Percentiles rank a stretch among this genome's conserved stretches.
phyloP scores from a whole-genome alignment of 176 grass and related monocot species.

The Lolium rigidum region DNA sequence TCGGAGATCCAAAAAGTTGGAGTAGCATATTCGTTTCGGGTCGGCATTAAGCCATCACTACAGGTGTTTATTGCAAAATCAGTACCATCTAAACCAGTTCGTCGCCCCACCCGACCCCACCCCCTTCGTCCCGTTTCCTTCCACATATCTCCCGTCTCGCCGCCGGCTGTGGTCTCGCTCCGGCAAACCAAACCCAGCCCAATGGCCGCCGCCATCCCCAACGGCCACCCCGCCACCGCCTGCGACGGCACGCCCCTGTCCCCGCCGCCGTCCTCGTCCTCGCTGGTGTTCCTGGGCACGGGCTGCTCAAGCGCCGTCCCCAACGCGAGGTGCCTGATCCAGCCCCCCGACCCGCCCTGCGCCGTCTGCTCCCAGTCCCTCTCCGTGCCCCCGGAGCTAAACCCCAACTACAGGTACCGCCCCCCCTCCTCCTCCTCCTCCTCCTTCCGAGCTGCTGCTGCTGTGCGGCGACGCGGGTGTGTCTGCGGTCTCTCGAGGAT shows the following conservation, averaged over 20 bases:
- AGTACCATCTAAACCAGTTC: not conserved
- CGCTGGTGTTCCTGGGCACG: conserved; percentile 93
- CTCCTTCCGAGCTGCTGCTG: not conserved
- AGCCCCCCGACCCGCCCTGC: conserved; percentile 85
- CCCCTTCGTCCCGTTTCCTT: not conserved
- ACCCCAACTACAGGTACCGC: conserved; percentile 89
- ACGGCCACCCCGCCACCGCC: conserved; percentile 7
- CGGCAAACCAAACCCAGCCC: conserved; percentile 11
- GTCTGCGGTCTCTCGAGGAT: not conserved
- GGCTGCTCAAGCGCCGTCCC: conserved; percentile 95
- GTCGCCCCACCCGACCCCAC: not conserved
- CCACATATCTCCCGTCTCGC: not conserved
- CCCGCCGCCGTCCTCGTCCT: conserved; percentile 52
- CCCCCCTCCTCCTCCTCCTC: not conserved
- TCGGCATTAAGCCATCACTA: too few species aligned
- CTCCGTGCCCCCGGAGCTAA: conserved; percentile 63
- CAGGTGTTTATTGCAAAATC: conserved; percentile 1
- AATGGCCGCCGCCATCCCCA: conserved; percentile 52
- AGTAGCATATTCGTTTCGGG: too few species aligned
- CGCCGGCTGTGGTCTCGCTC: not conserved
- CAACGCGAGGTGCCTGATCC: conserved; percentile 95
- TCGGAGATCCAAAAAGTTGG: too few species aligned
- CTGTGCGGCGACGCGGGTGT: not conserved
- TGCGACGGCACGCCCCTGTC: not conserved
- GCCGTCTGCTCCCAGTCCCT: conserved; percentile 74